Conservation (phyloP, 768 basidiomycete genomes). For the Phylloporus scabripes region DNA sequence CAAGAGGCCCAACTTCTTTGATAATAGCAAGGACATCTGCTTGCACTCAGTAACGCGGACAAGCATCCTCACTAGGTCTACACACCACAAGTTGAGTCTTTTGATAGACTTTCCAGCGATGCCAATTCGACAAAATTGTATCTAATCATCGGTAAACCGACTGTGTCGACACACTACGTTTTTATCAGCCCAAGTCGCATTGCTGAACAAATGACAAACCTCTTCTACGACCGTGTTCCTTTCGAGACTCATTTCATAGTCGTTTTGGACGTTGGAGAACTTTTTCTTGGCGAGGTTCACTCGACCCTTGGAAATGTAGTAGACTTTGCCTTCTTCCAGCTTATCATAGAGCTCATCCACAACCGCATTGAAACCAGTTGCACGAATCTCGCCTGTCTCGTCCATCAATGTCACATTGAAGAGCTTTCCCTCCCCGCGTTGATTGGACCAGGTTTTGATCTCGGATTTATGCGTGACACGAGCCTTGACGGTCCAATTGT, state of each 20-base stretch:
- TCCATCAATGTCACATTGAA: conserved; percentile 95
- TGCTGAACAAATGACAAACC: conserved; percentile 36
- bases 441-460: conserved; percentile 84
- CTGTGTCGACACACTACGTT: conserved; percentile 72
- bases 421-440: conserved; percentile 88
- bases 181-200: conserved; percentile 3
- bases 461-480: conserved; percentile 88
- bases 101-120: conserved; percentile 55
- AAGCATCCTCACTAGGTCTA: conserved; percentile 6
- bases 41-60: background rate
- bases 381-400: conserved; percentile 87
- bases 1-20: conserved; percentile 65
- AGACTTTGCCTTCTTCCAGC: conserved; percentile 89
- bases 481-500: conserved; percentile 98
- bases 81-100: conserved; percentile 82
- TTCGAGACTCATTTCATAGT: conserved; percentile 90
- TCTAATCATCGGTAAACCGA: conserved; percentile 72
- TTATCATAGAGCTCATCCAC: conserved; percentile 82
- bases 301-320: conserved; percentile 83
- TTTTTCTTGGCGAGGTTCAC: conserved; percentile 97
- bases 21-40: conserved; percentile 86
- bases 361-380: conserved; percentile 82
- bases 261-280: conserved; percentile 83
- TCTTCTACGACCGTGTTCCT: conserved; percentile 80
- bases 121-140: conserved; percentile 74